A percentile compares a stretch with the other conserved stretches of the same genome.
Conservation (phyloP, 805 yeast genomes). For the Saturnispora silvae region DNA sequence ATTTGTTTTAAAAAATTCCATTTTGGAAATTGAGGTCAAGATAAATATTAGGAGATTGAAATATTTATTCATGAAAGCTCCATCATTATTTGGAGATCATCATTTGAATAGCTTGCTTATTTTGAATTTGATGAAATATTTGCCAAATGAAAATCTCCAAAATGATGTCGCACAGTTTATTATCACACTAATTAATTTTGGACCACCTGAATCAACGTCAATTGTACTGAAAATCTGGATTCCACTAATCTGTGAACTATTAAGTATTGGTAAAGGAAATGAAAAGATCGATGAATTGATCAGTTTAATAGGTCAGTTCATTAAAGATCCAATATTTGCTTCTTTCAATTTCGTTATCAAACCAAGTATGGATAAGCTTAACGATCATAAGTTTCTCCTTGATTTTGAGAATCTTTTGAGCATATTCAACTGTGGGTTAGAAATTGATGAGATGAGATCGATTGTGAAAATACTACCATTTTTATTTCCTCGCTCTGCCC, state of each 20-base stretch:
- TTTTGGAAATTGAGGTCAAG: constrained; percentile 18
- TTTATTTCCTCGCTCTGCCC: neutral
- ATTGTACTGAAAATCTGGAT: constrained; percentile 14
- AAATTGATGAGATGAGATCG: neutral
- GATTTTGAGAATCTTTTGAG: neutral
- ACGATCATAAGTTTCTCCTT: neutral
- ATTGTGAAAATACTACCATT: constrained; percentile 1
- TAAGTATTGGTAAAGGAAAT: neutral
- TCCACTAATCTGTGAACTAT: constrained; percentile 11
- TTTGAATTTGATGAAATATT: constrained; percentile 10
- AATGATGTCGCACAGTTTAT: constrained; percentile 24
- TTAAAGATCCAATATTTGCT: neutral
- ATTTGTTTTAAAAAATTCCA: constrained; percentile 16
- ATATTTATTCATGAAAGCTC: constrained; percentile 25
- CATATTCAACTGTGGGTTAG: constrained; percentile 1
- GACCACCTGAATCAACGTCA: constrained; percentile 1
- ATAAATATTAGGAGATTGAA: constrained; percentile 29
- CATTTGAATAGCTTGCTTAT: constrained; percentile 13
- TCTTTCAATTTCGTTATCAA: constrained; percentile 1
- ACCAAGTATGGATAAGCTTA: constrained; percentile 1
- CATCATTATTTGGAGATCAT: constrained; percentile 10
- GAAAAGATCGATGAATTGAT: neutral
- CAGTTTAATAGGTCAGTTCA: neutral
- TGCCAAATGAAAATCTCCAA: constrained; percentile 14
- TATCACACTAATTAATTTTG: constrained; percentile 11